These are phyloP conservation scores for Fusarium concolor DNA, from an alignment of 2,329 filamentous ascomycete genomes.

Conservation along the genomic window DNA sequence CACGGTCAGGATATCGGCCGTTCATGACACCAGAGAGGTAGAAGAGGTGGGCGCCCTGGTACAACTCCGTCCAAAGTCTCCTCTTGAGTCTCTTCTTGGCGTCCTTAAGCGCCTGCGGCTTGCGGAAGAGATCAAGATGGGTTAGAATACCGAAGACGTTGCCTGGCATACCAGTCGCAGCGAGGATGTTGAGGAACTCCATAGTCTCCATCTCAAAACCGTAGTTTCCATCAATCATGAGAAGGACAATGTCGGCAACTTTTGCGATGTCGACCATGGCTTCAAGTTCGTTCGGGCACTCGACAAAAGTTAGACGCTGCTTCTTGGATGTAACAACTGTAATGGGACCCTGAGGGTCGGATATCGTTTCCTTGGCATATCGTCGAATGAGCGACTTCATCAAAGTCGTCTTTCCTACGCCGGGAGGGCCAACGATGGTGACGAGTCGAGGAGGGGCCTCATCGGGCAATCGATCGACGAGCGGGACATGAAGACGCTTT, in stretches of 20 bases:
- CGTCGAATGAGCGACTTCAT: conserved; percentile 93
- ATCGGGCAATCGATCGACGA: conserved; percentile 94
- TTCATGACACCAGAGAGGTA: conserved; percentile 97
- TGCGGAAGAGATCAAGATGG: conserved; percentile 94
- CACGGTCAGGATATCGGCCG: conserved; percentile 94
- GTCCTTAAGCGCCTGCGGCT: conserved; percentile 89
- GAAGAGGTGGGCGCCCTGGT: conserved; percentile 96
- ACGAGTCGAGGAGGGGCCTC: conserved; percentile 95
- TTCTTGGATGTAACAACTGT: conserved; percentile 98
- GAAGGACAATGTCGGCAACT: conserved; percentile 93
- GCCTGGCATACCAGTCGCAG: conserved; percentile 96
- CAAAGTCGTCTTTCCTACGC: conserved; percentile 94
- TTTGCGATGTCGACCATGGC: conserved; percentile 98
- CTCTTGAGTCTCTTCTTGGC: conserved; percentile 98
- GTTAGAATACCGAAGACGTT: conserved; percentile 98
- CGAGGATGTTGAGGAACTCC: conserved; percentile 96
- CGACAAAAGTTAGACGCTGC: conserved; percentile 92
- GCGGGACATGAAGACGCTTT: conserved; percentile 93
- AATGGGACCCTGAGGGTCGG: conserved; percentile 89
- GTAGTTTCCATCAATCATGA: conserved; percentile 99
- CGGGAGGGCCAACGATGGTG: conserved; percentile 92
- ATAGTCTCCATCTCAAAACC: conserved; percentile 99
- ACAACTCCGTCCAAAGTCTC: conserved; percentile 95
- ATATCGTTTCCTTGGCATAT: conserved; percentile 95
- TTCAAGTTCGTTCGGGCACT: conserved; percentile 96